Conservation (phyloP, 352 stramenopile genomes). For the Halophytophthora polymorphica region DNA sequence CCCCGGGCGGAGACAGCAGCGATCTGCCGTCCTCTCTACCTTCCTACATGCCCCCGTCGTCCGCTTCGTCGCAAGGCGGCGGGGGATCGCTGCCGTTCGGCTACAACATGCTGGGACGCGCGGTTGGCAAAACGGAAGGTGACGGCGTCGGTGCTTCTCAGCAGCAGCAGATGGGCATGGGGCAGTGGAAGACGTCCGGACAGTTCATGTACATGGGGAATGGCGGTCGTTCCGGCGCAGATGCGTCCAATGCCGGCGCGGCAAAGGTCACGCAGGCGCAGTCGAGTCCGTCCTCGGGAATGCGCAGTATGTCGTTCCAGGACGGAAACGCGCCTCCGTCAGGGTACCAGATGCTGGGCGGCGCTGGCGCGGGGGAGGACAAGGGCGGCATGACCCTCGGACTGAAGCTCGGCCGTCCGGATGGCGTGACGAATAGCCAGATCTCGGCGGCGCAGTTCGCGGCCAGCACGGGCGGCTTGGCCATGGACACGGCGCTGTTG, state of each 20-base stretch:
- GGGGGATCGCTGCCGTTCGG: conserved; percentile 21
- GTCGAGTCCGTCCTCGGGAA: conserved; percentile 49
- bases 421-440: conserved; percentile 28
- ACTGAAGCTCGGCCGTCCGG: conserved; percentile 33
- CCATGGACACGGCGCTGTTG: conserved; percentile 76
- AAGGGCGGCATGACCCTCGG: conserved; percentile 21
- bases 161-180: conserved; percentile 6
- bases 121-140: conserved; percentile 23
- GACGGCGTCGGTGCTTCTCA: conserved; percentile 9
- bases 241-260: conserved; percentile 5
- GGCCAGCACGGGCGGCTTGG: conserved; percentile 71
- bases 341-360: conserved; percentile 18
- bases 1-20: conserved; percentile 25
- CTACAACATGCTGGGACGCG: conserved; percentile 32
- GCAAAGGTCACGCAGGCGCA: conserved; percentile 7
- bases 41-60: conserved; percentile 58
- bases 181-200: conserved; percentile 63
- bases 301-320: conserved; percentile 64
- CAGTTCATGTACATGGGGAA: conserved; percentile 53
- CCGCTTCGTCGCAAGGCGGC: conserved; percentile 19
- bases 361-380: conserved; percentile 15
- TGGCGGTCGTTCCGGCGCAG: neutral
- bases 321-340: conserved; percentile 20
- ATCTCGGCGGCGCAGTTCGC: conserved; percentile 83
- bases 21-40: conserved; percentile 73